Base-by-base conservation (phyloP, 352 stramenopile species). In the Hyaloperonospora brassicae region DNA sequence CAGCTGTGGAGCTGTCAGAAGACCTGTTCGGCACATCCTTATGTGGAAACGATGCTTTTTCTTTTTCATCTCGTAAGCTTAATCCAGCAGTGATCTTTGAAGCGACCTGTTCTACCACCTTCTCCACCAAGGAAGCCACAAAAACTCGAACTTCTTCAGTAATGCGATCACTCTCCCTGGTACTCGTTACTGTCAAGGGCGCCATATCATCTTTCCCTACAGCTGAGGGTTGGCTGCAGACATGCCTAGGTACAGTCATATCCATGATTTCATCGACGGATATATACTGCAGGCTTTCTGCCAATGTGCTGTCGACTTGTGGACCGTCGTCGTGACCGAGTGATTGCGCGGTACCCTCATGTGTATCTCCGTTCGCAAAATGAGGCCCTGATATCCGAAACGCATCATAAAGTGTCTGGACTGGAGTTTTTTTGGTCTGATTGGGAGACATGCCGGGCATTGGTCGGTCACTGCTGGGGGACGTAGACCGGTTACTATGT, bases 261-360 rank as follows among this genome's bases (percentile, higher is more conserved):
- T 17, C 52, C 44, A 64, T 59, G 25, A 47, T 47, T n/a, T 62
- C 57, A 34, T 62, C 34, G 9, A 55, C 47, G 36, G 44, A 17
- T 36, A 68, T 64, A 38, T 68, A 73, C 34, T 65, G 22, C 35
- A 56, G 13, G 30, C 62, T 57, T 10, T 68, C 62, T 40, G 48
- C 47, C 22, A 62, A 12, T 35, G 24, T 1, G 54, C 44, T 62
- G 31, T 61, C 52, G 9, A 44, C 11, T 38, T 65, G 61, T 38
- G 41, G 35, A 34, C 8, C 25, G 8, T 47, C 36, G 30, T 44
- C 34, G 47, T 46, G 22, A n/a, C 21, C 57, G 30, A 48, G 38
- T 10, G 35, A 34, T 36, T 42, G 25, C 1, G 39, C 42, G 27
- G 39, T 41, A 21, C 53, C 52, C 24, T 69, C 48, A 21, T 51